A percentile compares a stretch with the other conserved stretches of the same genome.
These are phyloP conservation scores for Hypoxylon trugodes DNA, from an alignment of 495 filamentous ascomycete genomes.

Conservation along the genomic window DNA sequence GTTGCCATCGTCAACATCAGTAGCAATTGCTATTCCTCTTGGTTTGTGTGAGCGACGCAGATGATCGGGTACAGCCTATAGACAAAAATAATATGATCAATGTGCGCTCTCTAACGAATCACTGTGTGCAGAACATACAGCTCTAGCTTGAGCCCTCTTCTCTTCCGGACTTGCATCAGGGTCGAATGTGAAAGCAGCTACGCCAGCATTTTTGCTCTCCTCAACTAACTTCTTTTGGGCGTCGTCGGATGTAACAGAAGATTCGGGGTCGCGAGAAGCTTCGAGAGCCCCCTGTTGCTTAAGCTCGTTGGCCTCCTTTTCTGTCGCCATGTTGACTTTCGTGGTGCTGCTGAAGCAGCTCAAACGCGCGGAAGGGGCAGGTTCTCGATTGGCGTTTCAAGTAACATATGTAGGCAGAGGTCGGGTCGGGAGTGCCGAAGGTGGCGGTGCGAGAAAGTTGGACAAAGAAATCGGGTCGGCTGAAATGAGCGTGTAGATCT, in stretches of 20 bases:
- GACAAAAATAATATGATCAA: background rate
- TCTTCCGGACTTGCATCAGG: slow-evolving; percentile 84
- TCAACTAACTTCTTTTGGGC: slow-evolving; percentile 75
- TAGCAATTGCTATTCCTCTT: slow-evolving; percentile 72
- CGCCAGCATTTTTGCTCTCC: slow-evolving; percentile 78
- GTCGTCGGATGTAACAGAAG: slow-evolving; percentile 70
- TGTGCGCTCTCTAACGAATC: slow-evolving; percentile 5
- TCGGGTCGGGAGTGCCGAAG: background rate
- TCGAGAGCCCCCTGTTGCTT: slow-evolving; percentile 82
- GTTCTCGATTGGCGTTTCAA: slow-evolving; percentile 6
- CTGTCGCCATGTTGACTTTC: slow-evolving; percentile 47
- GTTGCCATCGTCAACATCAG: slow-evolving; percentile 76
- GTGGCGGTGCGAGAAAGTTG: background rate
- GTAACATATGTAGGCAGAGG: slow-evolving; percentile 17
- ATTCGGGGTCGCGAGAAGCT: slow-evolving; percentile 72
- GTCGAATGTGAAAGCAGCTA: slow-evolving; percentile 83
- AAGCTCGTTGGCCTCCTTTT: slow-evolving; percentile 63
- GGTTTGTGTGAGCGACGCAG: slow-evolving; percentile 72
- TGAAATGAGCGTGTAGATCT: slow-evolving; percentile 20
- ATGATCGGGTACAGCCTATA: slow-evolving; percentile 59
- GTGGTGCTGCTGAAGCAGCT: slow-evolving; percentile 36
- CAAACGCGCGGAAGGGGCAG: slow-evolving; percentile 8
- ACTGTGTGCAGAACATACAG: slow-evolving; percentile 65
- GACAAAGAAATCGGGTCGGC: slow-evolving; percentile 9
- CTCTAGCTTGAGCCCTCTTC: slow-evolving; percentile 79